Conservation (phyloP, 1,139 yeast genomes). For the Candida dubliniensis region DNA sequence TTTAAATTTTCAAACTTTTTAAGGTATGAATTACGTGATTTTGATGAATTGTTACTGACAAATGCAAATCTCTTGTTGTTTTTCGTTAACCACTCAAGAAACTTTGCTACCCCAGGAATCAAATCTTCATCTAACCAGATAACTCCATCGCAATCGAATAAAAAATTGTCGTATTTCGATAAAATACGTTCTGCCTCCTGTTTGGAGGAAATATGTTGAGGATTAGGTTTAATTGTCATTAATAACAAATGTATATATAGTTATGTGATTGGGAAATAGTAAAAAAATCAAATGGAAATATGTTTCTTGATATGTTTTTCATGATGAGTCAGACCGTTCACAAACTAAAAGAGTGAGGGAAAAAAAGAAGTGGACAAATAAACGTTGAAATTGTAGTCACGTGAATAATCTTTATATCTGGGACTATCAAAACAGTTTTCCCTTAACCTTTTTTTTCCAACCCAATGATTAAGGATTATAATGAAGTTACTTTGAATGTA, state of each 20-base stretch:
- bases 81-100: constrained; percentile 55
- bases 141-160: constrained; percentile 95
- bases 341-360: no score
- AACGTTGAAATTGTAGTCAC: no score
- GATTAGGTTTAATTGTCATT: constrained; percentile 14
- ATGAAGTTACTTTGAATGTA: no score
- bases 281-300: neutral
- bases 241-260: no score
- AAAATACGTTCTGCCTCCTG: constrained; percentile 56
- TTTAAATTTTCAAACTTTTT: constrained; percentile 36
- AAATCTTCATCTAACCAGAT: constrained; percentile 80
- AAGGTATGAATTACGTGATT: constrained; percentile 34
- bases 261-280: neutral
- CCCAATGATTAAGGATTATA: no score
- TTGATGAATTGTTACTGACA: constrained; percentile 43
- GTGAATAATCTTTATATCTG: no score
- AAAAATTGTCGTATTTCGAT: constrained; percentile 69
- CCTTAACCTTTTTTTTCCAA: no score
- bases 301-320: neutral
- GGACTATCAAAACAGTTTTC: no score
- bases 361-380: no score
- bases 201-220: constrained; percentile 34
- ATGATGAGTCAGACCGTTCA: no score
- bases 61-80: constrained; percentile 33
- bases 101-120: constrained; percentile 71